phyloP scores from a whole-genome alignment of 257 asterid species.

The Capsicum pubescens region DNA sequence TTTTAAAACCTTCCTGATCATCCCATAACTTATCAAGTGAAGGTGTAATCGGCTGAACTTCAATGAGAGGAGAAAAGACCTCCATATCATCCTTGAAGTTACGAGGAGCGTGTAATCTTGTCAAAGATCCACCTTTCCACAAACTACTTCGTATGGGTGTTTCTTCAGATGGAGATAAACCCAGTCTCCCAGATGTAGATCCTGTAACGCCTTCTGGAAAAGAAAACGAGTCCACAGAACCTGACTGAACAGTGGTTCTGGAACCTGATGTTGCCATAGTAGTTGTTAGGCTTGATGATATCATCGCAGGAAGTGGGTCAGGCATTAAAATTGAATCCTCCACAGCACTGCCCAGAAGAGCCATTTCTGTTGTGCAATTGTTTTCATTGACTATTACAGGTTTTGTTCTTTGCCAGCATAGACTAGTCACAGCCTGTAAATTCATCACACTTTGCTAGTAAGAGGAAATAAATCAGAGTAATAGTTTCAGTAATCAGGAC shows the following conservation, averaged over 20 bases:
- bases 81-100: slow-evolving; percentile 98
- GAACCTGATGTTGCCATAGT: slow-evolving; percentile 62
- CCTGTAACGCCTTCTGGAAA: slow-evolving; percentile 53
- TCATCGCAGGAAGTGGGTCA: slow-evolving; percentile 89
- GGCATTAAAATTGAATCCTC: slow-evolving; percentile 98
- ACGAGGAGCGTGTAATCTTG: slow-evolving; percentile 84
- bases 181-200: slow-evolving; percentile 52
- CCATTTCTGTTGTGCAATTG: slow-evolving; percentile 72
- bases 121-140: slow-evolving; percentile 65
- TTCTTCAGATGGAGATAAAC: slow-evolving; percentile 60
- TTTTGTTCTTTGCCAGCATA: slow-evolving; percentile 97
- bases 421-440: slow-evolving; percentile 84
- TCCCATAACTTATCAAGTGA: slow-evolving; percentile 83
- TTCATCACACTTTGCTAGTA: slow-evolving; percentile 37
- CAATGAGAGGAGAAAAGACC: slow-evolving; percentile 94
- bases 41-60: slow-evolving; percentile 93
- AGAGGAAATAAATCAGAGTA: slow-evolving; percentile 20
- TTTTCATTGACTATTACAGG: slow-evolving; percentile 67
- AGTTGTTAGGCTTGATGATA: slow-evolving; percentile 64
- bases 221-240: slow-evolving; percentile 67
- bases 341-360: slow-evolving; percentile 79
- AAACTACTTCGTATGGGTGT: slow-evolving; percentile 73
- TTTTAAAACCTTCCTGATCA: slow-evolving; percentile 62
- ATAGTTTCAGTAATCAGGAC: not conserved
- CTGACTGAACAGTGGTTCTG: slow-evolving; percentile 65